Conservation (phyloP, 2,329 filamentous ascomycete species). For the Colletotrichum lindemuthianum region DNA sequence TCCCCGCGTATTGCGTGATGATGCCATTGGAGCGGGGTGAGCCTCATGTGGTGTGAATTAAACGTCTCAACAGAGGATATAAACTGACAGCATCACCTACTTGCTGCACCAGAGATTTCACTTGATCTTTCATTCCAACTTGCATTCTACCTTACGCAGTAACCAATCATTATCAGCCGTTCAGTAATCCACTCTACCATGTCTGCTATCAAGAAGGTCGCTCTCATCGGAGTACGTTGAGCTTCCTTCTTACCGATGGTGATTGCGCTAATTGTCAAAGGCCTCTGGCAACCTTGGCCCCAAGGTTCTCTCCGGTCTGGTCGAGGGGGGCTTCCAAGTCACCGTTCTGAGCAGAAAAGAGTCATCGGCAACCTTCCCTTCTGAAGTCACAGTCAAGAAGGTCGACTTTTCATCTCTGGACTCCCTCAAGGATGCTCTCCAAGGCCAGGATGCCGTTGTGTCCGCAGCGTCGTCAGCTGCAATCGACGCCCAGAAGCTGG, state of each 20-base stretch:
- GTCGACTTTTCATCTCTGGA: conserved; percentile 56
- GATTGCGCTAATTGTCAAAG: conserved; percentile 37
- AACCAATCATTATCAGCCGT: too few relatives aligned
- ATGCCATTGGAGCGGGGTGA: conserved; percentile 12
- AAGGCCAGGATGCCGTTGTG: conserved; percentile 66
- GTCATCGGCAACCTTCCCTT: conserved; percentile 49
- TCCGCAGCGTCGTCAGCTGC: conserved; percentile 57
- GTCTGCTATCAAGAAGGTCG: conserved; percentile 46
- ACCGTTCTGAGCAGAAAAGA: conserved; percentile 60
- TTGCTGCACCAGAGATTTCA: too few relatives aligned
- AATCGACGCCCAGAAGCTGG: conserved; percentile 54
- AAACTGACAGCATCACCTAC: not conserved
- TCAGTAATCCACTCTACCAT: conserved; percentile 17
- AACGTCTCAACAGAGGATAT: conserved; percentile 1
- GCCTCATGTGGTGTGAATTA: not conserved
- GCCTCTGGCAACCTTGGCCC: conserved; percentile 47
- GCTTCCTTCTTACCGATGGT: not conserved
- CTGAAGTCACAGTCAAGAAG: conserved; percentile 53
- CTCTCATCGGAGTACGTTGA: conserved; percentile 47
- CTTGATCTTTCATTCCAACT: too few relatives aligned
- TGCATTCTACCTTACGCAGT: not conserved
- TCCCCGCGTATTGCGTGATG: conserved; percentile 25
- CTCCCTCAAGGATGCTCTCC: conserved; percentile 57
- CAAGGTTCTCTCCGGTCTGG: conserved; percentile 43
- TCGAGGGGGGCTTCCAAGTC: conserved; percentile 55